Evolutionary conservation across 2,329 filamentous ascomycete genomes (phyloP), one percentile per base, ranked within the genome.

Genomic region (Cladosporium oxysporum): DNA sequence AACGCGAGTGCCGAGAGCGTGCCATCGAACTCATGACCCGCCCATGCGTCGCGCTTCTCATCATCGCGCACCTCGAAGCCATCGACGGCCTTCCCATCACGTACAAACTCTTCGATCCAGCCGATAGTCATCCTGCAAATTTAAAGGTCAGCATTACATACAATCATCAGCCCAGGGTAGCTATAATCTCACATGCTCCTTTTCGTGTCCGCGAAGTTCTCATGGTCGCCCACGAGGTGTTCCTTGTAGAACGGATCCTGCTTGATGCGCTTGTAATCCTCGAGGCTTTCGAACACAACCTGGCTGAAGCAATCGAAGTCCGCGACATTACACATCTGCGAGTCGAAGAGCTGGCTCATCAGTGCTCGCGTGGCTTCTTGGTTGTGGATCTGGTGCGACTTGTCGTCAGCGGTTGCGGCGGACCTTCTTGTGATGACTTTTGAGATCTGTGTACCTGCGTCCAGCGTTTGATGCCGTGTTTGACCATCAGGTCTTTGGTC

Each of bases 281-380:
- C 79, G 1, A 85, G 61, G 49, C 66, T 72, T 65, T 78, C 67
- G 69, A 84, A 84, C 0, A 83, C 75, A 0, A 82, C 79, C 70
- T 84, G 82, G 58, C 79, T 82, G 69, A 84, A 83, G 69, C 80
- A 83, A 71, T 84, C 83, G 66, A 77, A 84, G 66, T 83, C 79
- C 5, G 82, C 81, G 5, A 83, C n/a, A 58, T 83, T 82, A n/a
- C 69, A 66, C 76, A 85, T 81, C 66, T 84, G 82, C 1, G 71
- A 76, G 66, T 84, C 82, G 68, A 76, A 79, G 0, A 84, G 71
- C 60, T 76, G 67, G 12, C 67, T 61, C 81, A 83, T 83, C 12
- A 83, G 68, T 0, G 70, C 69, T 5, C 80, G 76, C 0, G 80
- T 80, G 1, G 66, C 66, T 1, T 29, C 68, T 12, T 69, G 69